A percentile compares a stretch with the other conserved stretches of the same genome.
Evolutionary conservation across 2,329 filamentous ascomycete species (phyloP).

Genomic region (Harringtonia aguacate): DNA sequence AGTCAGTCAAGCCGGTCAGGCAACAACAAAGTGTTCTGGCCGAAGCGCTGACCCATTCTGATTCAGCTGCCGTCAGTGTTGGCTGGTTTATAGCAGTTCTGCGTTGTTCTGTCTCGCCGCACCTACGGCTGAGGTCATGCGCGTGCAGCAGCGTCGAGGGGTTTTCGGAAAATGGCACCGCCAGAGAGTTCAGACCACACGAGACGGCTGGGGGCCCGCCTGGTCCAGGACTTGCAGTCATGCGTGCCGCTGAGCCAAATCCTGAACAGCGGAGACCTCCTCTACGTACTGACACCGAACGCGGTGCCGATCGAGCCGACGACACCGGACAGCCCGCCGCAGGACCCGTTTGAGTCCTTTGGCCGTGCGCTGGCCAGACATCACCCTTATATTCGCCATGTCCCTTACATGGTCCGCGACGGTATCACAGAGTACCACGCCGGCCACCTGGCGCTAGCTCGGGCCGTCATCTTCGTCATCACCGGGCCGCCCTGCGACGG

Average conservation of each 20-base stretch:
- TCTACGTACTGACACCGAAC: conserved; percentile 52
- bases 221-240: conserved; percentile 31
- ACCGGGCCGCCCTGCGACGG: conserved; percentile 34
- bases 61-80: neutral
- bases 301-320: conserved; percentile 32
- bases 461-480: conserved; percentile 50
- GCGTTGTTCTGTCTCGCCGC: neutral
- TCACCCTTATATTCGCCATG: conserved; percentile 55
- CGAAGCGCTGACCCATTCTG: no score
- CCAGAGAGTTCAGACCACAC: conserved; percentile 13
- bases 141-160: conserved; percentile 2
- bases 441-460: conserved; percentile 50
- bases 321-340: conserved; percentile 24
- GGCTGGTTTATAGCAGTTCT: neutral
- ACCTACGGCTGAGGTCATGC: conserved; percentile 5
- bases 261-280: conserved; percentile 37
- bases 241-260: conserved; percentile 36
- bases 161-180: conserved; percentile 9
- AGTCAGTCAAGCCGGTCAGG: no score
- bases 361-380: conserved; percentile 50
- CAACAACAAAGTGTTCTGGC: no score
- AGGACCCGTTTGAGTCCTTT: conserved; percentile 63
- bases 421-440: conserved; percentile 56
- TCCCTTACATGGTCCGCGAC: conserved; percentile 55
- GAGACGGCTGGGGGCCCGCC: conserved; percentile 10